phyloP scores from a whole-genome alignment of 2,329 filamentous ascomycete genomes.

The Cercospora beticola region DNA sequence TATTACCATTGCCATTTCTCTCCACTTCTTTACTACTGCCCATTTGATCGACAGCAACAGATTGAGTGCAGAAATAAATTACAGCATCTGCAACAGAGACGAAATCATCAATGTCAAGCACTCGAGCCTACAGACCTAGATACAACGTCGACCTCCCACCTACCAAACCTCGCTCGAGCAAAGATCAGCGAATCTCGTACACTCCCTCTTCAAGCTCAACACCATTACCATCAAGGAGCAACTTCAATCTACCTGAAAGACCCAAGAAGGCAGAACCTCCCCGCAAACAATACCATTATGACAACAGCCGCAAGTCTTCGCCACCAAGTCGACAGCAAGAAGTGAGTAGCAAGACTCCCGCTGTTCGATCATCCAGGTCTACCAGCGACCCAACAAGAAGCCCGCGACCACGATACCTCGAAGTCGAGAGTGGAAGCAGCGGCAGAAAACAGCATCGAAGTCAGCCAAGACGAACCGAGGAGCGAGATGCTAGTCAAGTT shows the following conservation, averaged over 20 bases:
- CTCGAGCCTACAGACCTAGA: conserved; percentile 1
- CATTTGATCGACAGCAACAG: not conserved
- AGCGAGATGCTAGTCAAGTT: conserved; percentile 7
- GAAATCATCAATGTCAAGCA: not conserved
- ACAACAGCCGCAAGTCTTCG: not conserved
- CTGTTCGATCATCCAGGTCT: not conserved
- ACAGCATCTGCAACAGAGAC: no score
- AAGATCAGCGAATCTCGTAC: not conserved
- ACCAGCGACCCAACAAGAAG: not conserved
- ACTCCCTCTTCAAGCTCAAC: not conserved
- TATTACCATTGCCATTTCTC: not conserved
- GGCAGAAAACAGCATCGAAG: not conserved
- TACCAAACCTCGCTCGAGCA: conserved; percentile 2
- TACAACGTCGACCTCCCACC: not conserved
- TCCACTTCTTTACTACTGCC: not conserved
- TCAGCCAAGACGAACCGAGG: not conserved
- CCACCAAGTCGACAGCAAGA: not conserved
- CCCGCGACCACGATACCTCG: not conserved
- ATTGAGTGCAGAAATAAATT: not conserved
- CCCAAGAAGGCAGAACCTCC: not conserved
- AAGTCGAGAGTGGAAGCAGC: not conserved
- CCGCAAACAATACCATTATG: not conserved
- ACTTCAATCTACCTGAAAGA: not conserved
- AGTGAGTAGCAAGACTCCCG: not conserved
- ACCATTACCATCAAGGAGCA: not conserved